Percentiles rank a stretch among this genome's conserved stretches.
Conservation (phyloP, 352 stramenopile genomes). For the Pythium myriotylum region DNA sequence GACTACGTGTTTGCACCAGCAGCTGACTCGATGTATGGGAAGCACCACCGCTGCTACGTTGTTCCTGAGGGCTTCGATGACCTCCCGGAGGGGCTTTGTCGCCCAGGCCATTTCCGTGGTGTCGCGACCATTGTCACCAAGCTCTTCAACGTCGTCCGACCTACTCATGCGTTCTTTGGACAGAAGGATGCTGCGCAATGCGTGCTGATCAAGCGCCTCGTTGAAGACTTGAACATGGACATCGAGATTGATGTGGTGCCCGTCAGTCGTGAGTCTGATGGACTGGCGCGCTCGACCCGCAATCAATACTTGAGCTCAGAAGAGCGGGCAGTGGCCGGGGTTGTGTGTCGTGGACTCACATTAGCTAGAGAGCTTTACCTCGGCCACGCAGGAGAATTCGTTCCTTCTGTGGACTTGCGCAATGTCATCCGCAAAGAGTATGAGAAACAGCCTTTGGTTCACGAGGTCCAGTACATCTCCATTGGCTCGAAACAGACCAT, state of each 20-base stretch:
- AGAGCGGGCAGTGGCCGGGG: constrained; percentile 85
- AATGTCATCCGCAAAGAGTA: constrained; percentile 58
- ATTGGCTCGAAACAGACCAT: constrained; percentile 95
- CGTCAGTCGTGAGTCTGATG: constrained; percentile 94
- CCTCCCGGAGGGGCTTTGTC: constrained; percentile 89
- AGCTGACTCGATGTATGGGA: constrained; percentile 88
- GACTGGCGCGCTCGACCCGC: constrained; percentile 96
- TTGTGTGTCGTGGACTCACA: constrained; percentile 87
- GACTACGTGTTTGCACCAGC: constrained; percentile 91
- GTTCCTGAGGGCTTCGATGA: constrained; percentile 94
- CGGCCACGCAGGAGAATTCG: constrained; percentile 24
- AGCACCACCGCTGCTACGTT: constrained; percentile 87
- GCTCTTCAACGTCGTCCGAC: constrained; percentile 98
- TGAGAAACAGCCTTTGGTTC: constrained; percentile 88
- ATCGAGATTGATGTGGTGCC: constrained; percentile 91
- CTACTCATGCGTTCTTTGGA: constrained; percentile 97
- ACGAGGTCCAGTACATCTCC: constrained; percentile 96
- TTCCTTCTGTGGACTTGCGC: constrained; percentile 45
- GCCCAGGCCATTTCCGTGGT: constrained; percentile 97
- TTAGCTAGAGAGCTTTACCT: constrained; percentile 53
- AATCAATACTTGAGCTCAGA: constrained; percentile 96
- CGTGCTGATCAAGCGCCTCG: constrained; percentile 94
- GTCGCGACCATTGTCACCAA: constrained; percentile 99
- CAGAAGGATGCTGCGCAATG: constrained; percentile 99
- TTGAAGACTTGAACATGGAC: constrained; percentile 96